Percentiles rank a stretch among this genome's conserved stretches.
Conservation (phyloP, 2,329 filamentous ascomycete species). For the Pyrenochaeta sp. region DNA sequence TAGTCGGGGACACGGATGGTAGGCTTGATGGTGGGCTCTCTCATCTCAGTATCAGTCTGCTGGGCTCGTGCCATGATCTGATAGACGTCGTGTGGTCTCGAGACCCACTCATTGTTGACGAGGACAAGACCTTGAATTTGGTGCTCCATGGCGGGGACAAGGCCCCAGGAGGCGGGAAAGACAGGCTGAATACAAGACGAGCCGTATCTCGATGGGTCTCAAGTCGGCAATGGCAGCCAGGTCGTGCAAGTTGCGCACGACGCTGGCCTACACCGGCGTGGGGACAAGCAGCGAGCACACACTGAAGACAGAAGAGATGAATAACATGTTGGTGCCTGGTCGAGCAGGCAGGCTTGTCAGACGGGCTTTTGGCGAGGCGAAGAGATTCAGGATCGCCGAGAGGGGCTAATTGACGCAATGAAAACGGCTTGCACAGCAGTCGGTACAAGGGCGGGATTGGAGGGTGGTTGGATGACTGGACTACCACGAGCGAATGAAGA, state of each 20-base stretch:
- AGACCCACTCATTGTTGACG: slow-evolving; percentile 46
- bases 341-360: slow-evolving; percentile 18
- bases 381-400: slow-evolving; percentile 9
- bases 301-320: slow-evolving; percentile 9
- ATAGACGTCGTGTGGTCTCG: slow-evolving; percentile 50
- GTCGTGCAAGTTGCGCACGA: slow-evolving; percentile 7
- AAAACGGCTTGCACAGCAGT: slow-evolving; percentile 16
- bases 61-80: slow-evolving; percentile 50
- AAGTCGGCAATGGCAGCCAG: slow-evolving; percentile 5
- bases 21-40: slow-evolving; percentile 34
- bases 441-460: slow-evolving; percentile 17
- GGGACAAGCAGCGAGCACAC: slow-evolving; percentile 8
- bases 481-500: slow-evolving; percentile 16
- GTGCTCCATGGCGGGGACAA: slow-evolving; percentile 32
- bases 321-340: slow-evolving; percentile 29
- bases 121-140: slow-evolving; percentile 38
- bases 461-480: slow-evolving; percentile 10
- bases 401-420: slow-evolving; percentile 17
- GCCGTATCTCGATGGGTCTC: slow-evolving; percentile 5
- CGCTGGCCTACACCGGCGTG: slow-evolving; percentile 12
- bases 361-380: slow-evolving; percentile 9
- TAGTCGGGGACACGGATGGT: slow-evolving; percentile 60
- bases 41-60: slow-evolving; percentile 35
- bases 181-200: slow-evolving; percentile 1
- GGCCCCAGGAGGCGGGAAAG: background rate